Evolutionary conservation across 2,329 filamentous ascomycete genomes (phyloP).

Genomic region (Ceratocystis cacaofunesta): DNA sequence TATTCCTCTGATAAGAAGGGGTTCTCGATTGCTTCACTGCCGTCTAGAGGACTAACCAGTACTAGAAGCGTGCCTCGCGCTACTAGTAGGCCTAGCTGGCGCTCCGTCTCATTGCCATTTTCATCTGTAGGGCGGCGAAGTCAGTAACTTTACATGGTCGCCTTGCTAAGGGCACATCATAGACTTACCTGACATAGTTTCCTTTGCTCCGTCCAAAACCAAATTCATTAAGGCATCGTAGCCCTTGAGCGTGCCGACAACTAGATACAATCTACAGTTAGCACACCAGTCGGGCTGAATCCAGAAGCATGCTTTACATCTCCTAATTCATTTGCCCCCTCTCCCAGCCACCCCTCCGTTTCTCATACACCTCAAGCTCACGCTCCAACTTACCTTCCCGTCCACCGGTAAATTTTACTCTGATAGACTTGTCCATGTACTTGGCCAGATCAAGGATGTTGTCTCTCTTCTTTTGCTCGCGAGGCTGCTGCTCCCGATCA

Average conservation of each 20-base stretch:
- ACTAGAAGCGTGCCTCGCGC: conserved; percentile 86
- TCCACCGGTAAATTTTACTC: conserved; percentile 92
- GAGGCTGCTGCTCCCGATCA: conserved; percentile 41
- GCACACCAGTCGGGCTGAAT: not conserved
- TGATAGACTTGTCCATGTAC: conserved; percentile 94
- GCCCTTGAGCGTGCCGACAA: conserved; percentile 78
- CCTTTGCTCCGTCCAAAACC: conserved; percentile 85
- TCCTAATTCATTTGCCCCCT: not conserved
- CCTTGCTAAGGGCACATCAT: not conserved
- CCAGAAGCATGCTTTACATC: not conserved
- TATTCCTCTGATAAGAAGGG: conserved; percentile 43
- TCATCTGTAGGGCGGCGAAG: conserved; percentile 49
- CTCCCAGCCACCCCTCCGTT: not conserved
- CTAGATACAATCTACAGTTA: conserved; percentile 32
- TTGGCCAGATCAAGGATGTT: conserved; percentile 91
- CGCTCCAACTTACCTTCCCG: conserved; percentile 52
- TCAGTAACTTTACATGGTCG: not conserved
- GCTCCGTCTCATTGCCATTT: conserved; percentile 71
- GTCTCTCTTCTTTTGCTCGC: conserved; percentile 71
- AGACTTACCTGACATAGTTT: conserved; percentile 62
- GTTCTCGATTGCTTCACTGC: conserved; percentile 90
- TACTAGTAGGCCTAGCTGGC: conserved; percentile 72
- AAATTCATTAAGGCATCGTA: conserved; percentile 98
- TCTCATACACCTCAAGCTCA: too few relatives aligned
- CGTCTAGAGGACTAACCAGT: conserved; percentile 80